Percentiles rank a stretch among this genome's conserved stretches.
Evolutionary conservation across 495 filamentous ascomycete genomes (phyloP).

Genomic region (Penicillium bialowiezense): DNA sequence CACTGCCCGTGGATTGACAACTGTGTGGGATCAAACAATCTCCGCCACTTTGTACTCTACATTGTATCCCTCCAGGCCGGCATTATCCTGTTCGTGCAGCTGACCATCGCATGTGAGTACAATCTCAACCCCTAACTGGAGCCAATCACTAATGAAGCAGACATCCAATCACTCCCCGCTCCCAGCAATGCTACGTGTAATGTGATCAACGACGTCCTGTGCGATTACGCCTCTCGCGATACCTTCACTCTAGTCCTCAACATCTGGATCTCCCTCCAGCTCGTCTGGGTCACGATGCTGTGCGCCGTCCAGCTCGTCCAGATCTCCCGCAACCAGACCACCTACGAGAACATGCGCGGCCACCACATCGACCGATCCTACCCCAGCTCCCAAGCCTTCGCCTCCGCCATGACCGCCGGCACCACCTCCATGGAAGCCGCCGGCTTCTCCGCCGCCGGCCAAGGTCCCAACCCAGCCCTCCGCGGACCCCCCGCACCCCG

Average conservation of each 20-base stretch:
- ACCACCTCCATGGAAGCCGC: conserved; percentile 65
- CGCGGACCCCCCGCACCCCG: conserved; percentile 41
- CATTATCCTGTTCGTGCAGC: conserved; percentile 59
- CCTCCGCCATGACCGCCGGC: conserved; percentile 74
- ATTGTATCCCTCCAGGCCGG: conserved; percentile 72
- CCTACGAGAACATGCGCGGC: conserved; percentile 89
- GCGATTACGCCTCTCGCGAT: conserved; percentile 71
- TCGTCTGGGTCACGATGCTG: conserved; percentile 95
- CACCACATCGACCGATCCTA: conserved; percentile 51
- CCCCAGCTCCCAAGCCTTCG: conserved; percentile 62
- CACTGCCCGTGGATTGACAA: conserved; percentile 99
- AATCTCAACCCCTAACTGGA: neutral
- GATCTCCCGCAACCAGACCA: conserved; percentile 86
- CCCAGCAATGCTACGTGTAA: conserved; percentile 60
- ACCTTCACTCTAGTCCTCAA: conserved; percentile 76
- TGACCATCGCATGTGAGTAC: conserved; percentile 54
- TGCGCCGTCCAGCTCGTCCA: conserved; percentile 89
- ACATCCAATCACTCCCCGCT: conserved; percentile 53
- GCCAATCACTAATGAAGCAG: conserved; percentile 33
- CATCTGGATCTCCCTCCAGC: conserved; percentile 76
- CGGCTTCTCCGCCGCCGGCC: conserved; percentile 58
- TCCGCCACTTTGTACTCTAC: conserved; percentile 92
- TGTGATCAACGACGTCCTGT: conserved; percentile 70
- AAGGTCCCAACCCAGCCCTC: conserved; percentile 45
- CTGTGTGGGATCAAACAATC: conserved; percentile 91